phyloP scores from a whole-genome alignment of 129 eudicot genomes.

The Glebionis coronaria region DNA sequence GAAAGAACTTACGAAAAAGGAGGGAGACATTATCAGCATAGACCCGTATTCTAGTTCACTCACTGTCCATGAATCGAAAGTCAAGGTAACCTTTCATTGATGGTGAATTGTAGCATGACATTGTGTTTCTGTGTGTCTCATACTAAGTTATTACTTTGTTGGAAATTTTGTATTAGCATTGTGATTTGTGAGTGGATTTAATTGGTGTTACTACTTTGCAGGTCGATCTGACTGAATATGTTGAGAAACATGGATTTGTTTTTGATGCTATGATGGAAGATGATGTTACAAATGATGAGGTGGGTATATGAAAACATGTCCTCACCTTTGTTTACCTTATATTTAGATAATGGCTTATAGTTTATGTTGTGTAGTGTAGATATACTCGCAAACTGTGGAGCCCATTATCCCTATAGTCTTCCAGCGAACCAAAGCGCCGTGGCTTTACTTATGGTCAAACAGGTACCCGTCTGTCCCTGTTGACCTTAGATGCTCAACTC shows the following conservation, averaged over 20 bases:
- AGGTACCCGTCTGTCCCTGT: slow-evolving; percentile 27
- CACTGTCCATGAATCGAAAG: slow-evolving; percentile 64
- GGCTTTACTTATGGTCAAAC: slow-evolving; percentile 87
- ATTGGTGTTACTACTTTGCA: slow-evolving; percentile 23
- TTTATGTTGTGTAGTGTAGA: slow-evolving; percentile 26
- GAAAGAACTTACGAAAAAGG: slow-evolving; percentile 56
- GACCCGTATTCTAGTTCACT: slow-evolving; percentile 40
- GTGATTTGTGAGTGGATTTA: not conserved
- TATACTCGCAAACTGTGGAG: slow-evolving; percentile 64
- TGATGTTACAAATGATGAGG: slow-evolving; percentile 60
- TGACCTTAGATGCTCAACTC: not conserved
- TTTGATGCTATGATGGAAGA: slow-evolving; percentile 72
- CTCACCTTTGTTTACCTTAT: not conserved
- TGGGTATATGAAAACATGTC: slow-evolving; percentile 22
- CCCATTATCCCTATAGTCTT: slow-evolving; percentile 66
- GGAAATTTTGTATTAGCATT: not conserved
- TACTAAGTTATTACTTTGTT: not conserved
- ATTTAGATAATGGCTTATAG: not conserved
- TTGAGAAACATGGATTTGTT: slow-evolving; percentile 64
- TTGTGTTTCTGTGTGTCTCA: too few species aligned
- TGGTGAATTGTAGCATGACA: too few species aligned
- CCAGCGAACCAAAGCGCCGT: slow-evolving; percentile 75
- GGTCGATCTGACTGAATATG: slow-evolving; percentile 78
- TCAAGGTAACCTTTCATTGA: slow-evolving; percentile 36
- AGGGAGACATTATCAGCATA: slow-evolving; percentile 60